These are phyloP conservation scores for Epichloe sibirici DNA, from an alignment of 2,329 filamentous ascomycete genomes.

Conservation along the genomic window DNA sequence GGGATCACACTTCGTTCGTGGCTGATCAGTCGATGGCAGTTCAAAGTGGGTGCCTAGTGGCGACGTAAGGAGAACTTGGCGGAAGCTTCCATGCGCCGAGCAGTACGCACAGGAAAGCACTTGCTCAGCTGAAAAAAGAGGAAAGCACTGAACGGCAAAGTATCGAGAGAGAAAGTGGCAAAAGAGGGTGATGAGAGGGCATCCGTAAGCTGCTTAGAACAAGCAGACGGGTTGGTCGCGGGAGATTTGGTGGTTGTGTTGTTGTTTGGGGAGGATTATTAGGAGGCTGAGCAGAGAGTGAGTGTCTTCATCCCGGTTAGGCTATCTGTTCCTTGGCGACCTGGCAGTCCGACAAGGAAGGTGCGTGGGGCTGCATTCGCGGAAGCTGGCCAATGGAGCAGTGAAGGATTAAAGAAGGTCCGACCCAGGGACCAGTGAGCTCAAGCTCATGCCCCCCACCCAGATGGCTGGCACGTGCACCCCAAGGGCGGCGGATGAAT, in stretches of 20 bases:
- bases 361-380: conserved; percentile 6
- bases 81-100: conserved; percentile 28
- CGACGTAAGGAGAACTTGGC: conserved; percentile 13
- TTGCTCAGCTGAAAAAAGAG: conserved; percentile 1
- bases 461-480: conserved; percentile 1
- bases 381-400: conserved; percentile 9
- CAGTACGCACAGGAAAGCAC: conserved; percentile 14
- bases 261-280: conserved; percentile 9
- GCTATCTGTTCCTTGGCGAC: conserved; percentile 20
- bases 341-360: conserved; percentile 3
- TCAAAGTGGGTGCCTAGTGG: conserved; percentile 11
- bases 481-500: background rate
- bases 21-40: conserved; percentile 6
- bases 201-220: conserved; percentile 15
- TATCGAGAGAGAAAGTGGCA: conserved; percentile 11
- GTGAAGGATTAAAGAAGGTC: conserved; percentile 11
- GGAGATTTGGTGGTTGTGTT: conserved; percentile 5
- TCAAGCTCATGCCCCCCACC: background rate
- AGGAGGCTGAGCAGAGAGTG: conserved; percentile 2
- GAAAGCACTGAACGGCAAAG: conserved; percentile 8
- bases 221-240: conserved; percentile 14
- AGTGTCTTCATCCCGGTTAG: conserved; percentile 15
- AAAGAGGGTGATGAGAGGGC: conserved; percentile 10
- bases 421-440: conserved; percentile 4
- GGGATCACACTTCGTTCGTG: conserved; percentile 9